phyloP scores from a whole-genome alignment of 2,329 filamentous ascomycete genomes.

The Hypoxylon sp. region DNA sequence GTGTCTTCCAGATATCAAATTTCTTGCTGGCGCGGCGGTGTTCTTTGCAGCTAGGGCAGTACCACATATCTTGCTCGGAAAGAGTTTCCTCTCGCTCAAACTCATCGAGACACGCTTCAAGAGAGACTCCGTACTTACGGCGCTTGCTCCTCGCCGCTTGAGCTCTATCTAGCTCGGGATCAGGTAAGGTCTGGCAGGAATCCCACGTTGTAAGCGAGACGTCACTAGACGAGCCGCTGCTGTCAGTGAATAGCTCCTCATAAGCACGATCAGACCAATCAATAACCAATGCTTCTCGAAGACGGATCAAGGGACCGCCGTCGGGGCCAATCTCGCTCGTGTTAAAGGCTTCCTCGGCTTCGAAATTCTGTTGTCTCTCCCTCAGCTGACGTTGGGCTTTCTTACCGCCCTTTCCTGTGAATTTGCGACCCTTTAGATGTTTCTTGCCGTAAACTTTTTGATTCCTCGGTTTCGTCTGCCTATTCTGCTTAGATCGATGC shows the following conservation, averaged over 20 bases:
- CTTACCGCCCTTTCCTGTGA: constrained; percentile 63
- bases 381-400: constrained; percentile 56
- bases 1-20: constrained; percentile 96
- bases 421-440: constrained; percentile 62
- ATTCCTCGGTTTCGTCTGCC: constrained; percentile 43
- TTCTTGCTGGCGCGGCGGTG: constrained; percentile 94
- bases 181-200: constrained; percentile 67
- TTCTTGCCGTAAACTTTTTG: constrained; percentile 59
- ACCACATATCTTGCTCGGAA: constrained; percentile 97
- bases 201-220: constrained; percentile 70
- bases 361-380: constrained; percentile 51
- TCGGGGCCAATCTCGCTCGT: constrained; percentile 58
- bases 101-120: constrained; percentile 93
- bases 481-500: constrained; percentile 41
- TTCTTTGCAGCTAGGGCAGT: constrained; percentile 95
- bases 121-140: constrained; percentile 80
- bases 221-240: constrained; percentile 47
- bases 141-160: constrained; percentile 75
- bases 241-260: constrained; percentile 77
- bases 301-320: constrained; percentile 77
- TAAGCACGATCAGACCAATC: constrained; percentile 84
- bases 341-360: constrained; percentile 49
- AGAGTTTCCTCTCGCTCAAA: constrained; percentile 95
- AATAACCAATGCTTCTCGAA: constrained; percentile 87
- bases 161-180: constrained; percentile 75